A percentile compares a stretch with the other conserved stretches of the same genome.
These are phyloP conservation scores for Pyrus pyrifolia DNA, from an alignment of 306 rosid genomes.

Conservation along the genomic window DNA sequence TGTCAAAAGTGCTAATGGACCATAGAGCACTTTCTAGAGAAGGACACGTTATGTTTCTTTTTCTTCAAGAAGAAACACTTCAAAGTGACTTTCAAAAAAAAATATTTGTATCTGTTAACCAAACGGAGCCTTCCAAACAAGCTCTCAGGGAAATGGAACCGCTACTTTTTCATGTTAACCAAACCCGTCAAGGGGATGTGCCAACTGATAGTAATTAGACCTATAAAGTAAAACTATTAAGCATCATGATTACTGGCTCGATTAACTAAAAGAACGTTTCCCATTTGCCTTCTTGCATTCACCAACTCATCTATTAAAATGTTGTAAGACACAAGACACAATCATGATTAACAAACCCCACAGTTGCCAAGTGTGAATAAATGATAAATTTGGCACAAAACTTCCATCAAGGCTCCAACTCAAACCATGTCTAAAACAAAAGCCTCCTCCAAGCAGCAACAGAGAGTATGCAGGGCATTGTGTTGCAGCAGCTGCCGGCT, in stretches of 20 bases:
- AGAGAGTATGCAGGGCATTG: slow-evolving; percentile 54
- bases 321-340: slow-evolving; percentile 41
- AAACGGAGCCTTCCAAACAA: no score
- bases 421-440: slow-evolving; percentile 33
- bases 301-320: slow-evolving; percentile 17
- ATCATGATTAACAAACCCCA: slow-evolving; percentile 52
- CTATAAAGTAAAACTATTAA: slow-evolving; percentile 38
- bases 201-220: slow-evolving; percentile 30
- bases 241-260: slow-evolving; percentile 45
- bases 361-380: slow-evolving; percentile 50
- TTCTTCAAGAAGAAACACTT: no score
- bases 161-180: slow-evolving; percentile 12
- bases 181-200: slow-evolving; percentile 13
- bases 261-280: slow-evolving; percentile 48
- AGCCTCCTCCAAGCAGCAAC: slow-evolving; percentile 37
- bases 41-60: no score
- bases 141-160: neutral
- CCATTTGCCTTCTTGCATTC: slow-evolving; percentile 32
- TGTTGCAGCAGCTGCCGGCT: slow-evolving; percentile 66
- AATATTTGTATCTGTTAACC: no score
- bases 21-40: no score
- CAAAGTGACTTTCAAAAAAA: no score
- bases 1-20: no score
- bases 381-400: slow-evolving; percentile 30
- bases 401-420: slow-evolving; percentile 35